Percentiles rank a stretch among this genome's conserved stretches.
Evolutionary conservation across 768 basidiomycete species (phyloP).

Genomic region (Jaapia argillacea): DNA sequence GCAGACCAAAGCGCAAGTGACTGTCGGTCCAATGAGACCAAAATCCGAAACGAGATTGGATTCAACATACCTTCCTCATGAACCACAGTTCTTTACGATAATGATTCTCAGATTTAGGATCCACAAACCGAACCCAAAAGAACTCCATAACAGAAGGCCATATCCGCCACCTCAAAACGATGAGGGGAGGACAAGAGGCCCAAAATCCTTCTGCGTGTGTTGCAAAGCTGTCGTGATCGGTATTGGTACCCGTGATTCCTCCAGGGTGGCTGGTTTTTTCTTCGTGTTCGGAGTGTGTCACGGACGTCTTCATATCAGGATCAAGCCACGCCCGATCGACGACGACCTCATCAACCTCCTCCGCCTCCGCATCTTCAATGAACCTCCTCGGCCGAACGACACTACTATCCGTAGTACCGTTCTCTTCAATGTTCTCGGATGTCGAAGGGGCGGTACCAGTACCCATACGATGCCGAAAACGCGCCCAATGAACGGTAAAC

Average conservation of each 20-base stretch:
- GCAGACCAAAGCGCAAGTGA: constrained; percentile 53
- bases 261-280: constrained; percentile 36
- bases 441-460: constrained; percentile 32
- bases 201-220: constrained; percentile 25
- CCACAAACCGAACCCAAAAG: constrained; percentile 44
- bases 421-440: constrained; percentile 42
- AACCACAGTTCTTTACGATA: not conserved
- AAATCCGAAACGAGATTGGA: not conserved
- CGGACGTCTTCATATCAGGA: constrained; percentile 41
- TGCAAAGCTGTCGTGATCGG: constrained; percentile 25
- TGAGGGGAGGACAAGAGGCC: constrained; percentile 22
- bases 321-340: constrained; percentile 66
- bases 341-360: constrained; percentile 43
- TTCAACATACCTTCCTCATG: not conserved
- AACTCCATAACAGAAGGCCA: constrained; percentile 48
- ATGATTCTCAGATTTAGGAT: not conserved
- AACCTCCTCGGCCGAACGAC: constrained; percentile 14
- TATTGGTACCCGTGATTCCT: constrained; percentile 23
- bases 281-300: constrained; percentile 37
- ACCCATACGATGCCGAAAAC: constrained; percentile 20
- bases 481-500: constrained; percentile 19
- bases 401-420: constrained; percentile 28
- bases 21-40: constrained; percentile 12
- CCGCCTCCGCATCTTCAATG: constrained; percentile 16
- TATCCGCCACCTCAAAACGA: constrained; percentile 44